phyloP scores from a whole-genome alignment of 1,284 basidiomycete genomes.

The Erythrobasidium hasegawianum region DNA sequence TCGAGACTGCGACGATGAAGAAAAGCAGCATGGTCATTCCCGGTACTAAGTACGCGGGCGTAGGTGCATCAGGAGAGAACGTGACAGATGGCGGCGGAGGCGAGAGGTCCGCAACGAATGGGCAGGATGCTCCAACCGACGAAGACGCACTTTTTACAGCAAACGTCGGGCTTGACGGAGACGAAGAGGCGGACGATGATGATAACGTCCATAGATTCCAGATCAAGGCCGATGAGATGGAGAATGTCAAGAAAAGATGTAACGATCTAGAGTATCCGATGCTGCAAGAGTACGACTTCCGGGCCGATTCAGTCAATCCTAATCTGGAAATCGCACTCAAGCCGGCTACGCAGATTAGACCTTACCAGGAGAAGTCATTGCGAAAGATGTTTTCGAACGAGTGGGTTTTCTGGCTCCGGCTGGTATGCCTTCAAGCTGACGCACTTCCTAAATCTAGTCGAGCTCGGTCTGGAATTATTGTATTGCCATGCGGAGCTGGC shows the following conservation, averaged over 20 bases:
- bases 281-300: constrained; percentile 96
- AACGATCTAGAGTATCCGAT: constrained; percentile 93
- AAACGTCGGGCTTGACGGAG: constrained; percentile 80
- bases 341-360: constrained; percentile 89
- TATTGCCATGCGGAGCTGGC: constrained; percentile 95
- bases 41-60: constrained; percentile 58
- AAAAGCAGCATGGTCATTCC: constrained; percentile 78
- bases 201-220: constrained; percentile 93
- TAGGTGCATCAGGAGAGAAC: constrained; percentile 41
- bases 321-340: constrained; percentile 96
- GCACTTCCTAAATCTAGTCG: constrained; percentile 60
- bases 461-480: constrained; percentile 95
- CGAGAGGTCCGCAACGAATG: constrained; percentile 19
- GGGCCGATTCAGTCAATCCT: constrained; percentile 88
- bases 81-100: constrained; percentile 37
- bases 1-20: constrained; percentile 65
- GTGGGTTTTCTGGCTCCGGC: constrained; percentile 52
- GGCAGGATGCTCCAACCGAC: constrained; percentile 10
- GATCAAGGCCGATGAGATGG: constrained; percentile 84
- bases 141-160: constrained; percentile 63
- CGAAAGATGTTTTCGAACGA: constrained; percentile 99
- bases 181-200: constrained; percentile 86
- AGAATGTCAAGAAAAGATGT: constrained; percentile 58
- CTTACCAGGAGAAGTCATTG: constrained; percentile 93
- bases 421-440: neutral